Evolutionary conservation across 1,139 yeast species (phyloP).

Genomic region (Pichia sp.): DNA sequence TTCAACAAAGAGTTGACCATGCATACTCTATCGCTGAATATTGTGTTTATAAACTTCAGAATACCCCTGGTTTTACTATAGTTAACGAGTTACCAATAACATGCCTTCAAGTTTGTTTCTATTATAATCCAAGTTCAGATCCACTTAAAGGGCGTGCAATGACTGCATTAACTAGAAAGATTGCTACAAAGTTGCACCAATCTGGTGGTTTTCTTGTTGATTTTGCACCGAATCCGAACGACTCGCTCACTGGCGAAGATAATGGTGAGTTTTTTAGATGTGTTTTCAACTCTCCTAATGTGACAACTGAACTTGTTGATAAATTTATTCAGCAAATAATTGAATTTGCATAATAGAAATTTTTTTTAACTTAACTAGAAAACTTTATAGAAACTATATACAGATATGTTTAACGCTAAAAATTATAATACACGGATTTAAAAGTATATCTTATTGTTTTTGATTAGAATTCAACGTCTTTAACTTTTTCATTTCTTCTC

Average conservation of each 20-base stretch:
- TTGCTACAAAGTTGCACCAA: constrained; percentile 56
- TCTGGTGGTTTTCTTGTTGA: constrained; percentile 68
- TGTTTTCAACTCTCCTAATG: constrained; percentile 70
- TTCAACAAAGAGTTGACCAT: constrained; percentile 57
- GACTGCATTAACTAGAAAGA: constrained; percentile 55
- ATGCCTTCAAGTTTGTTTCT: constrained; percentile 80
- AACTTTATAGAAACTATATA: too few relatives aligned
- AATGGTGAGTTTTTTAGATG: constrained; percentile 80
- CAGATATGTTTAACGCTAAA: too few relatives aligned
- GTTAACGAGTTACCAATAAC: constrained; percentile 58
- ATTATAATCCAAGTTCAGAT: constrained; percentile 44
- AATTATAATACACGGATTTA: too few relatives aligned
- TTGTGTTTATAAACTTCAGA: constrained; percentile 42
- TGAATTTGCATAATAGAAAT: neutral
- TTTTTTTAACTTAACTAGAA: neutral
- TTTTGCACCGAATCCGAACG: constrained; percentile 68
- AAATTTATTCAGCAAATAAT: constrained; percentile 33
- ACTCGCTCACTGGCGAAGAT: constrained; percentile 32
- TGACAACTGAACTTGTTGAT: constrained; percentile 38
- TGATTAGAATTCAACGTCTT: constrained; percentile 42
- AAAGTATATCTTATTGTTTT: constrained; percentile 15
- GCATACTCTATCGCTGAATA: constrained; percentile 61
- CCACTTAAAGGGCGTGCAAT: constrained; percentile 32
- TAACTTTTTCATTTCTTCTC: constrained; percentile 68
- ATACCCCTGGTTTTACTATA: constrained; percentile 41